Base-by-base conservation (phyloP, 768 basidiomycete species). In the Mycena maculata region DNA sequence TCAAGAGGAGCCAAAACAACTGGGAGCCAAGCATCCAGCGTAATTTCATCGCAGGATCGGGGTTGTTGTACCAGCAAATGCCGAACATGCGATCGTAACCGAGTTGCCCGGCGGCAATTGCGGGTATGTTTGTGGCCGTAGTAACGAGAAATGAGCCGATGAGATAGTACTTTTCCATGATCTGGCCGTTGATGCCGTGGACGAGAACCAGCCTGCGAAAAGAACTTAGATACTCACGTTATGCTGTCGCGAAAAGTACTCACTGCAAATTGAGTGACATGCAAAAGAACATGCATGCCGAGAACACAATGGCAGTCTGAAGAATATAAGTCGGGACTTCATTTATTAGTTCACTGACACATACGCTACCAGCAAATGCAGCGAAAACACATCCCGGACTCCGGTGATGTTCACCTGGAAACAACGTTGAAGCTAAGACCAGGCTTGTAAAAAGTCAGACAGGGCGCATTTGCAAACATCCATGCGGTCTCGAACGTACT, bases 81-180 rank as follows among this genome's bases (percentile, higher is more conserved):
- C n/a, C 31, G 30, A 7, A 27, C 18, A 28, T 36, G 41, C 25
- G 9, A 27, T 25, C 16, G 20, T 6, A 18, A 5, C 58, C 58
- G 15, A 59, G 18, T 25, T 59, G 44, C 13, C 58, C 58, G n/a
- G 42, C 58, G 45, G 58, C 58, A 18, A 36, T 31, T 23, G 58
- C 30, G 6, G 31, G 23, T 18, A 48, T 45, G 20, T 20, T 59
- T 31, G 45, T 48, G 8, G 33, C 58, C 31, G n/a, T 16, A 5
- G 25, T 22, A 16, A 59, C 18, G 7, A 33, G 16, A 7, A 13
- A 7, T 5, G 50, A 15, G 50, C 50, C 50, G 28, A 33, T 33
- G 28, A 30, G 16, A 41, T 44, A 57, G 42, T 57, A 57, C n/a
- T 57, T 57, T 57, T 57, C 56, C 39, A 56, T 56, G 38, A 22